Base-by-base conservation (phyloP, 345 rosid species). In the Jatropha curcas region DNA sequence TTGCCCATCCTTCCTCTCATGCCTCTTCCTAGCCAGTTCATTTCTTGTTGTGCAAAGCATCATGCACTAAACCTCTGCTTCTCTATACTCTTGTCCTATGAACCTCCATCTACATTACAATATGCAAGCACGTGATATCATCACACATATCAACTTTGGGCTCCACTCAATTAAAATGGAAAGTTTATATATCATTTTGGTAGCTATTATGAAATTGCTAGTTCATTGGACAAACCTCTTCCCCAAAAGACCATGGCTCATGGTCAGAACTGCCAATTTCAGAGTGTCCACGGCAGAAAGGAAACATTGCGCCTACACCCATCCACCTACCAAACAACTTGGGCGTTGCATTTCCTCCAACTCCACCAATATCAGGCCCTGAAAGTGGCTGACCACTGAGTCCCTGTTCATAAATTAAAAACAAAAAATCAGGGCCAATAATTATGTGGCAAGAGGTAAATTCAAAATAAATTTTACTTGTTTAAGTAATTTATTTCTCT, bases 321-420 rank as follows among this genome's bases (percentile, higher is more conserved):
- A 94, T 88, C 98, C 97, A 94, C 70, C 93, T 84, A 70, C 93
- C 98, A 77, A 92, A 94, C 70, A 94, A 87, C 77, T 83, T 88
- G 1, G 98, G 92, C 25, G 96, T 80, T 19, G 98, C 96, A 82
- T 94, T 91, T 72, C 93, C 98, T 58, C 74, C 94, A 81, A 86
- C 91, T 65, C 98, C 98, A 81, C 98, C 98, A 65, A 94, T 90
- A 86, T 94, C 97, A 79, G 98, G 96, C 74, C 98, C 98, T 25
- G 98, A 83, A 76, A 94, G 83, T 25, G 94, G 97, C 82, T 94
- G 98, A 65, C 96, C 98, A 78, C 98, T 91, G 57, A 94, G 88
- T 55, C 96, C 98, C 98, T 94, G 77, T 71, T 62, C 55, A 76
- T 35, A 65, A 77, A 74, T 28, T 56, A 60, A 62, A 65, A 8